Conservation (phyloP, 1,284 basidiomycete genomes). For the Sporisorium sorghi region DNA sequence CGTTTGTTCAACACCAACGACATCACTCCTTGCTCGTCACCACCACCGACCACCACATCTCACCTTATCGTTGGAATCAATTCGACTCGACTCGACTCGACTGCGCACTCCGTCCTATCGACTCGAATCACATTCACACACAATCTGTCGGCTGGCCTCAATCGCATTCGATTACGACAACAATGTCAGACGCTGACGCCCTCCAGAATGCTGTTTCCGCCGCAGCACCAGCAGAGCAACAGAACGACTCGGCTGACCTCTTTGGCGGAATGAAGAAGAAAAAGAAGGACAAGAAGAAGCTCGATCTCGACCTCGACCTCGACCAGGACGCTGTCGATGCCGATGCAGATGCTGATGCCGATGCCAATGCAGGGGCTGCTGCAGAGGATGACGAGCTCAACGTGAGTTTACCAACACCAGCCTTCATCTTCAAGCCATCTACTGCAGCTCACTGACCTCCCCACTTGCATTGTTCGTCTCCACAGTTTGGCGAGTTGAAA, state of each 20-base stretch:
- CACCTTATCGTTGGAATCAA: too few species aligned
- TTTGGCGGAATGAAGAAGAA: constrained; percentile 91
- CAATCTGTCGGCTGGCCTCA: neutral
- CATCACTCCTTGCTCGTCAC: neutral
- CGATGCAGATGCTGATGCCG: constrained; percentile 49
- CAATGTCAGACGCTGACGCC: constrained; percentile 34
- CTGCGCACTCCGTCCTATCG: neutral
- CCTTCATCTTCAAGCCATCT: too few species aligned
- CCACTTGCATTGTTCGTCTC: constrained; percentile 4
- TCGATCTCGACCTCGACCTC: constrained; percentile 75
- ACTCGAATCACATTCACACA: neutral
- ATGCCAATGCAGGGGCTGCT: constrained; percentile 38
- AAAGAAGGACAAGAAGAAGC: constrained; percentile 86
- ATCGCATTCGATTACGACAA: neutral
- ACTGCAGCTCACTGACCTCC: neutral
- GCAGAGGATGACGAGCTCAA: constrained; percentile 67
- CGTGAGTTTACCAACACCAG: constrained; percentile 54
- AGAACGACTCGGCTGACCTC: constrained; percentile 81
- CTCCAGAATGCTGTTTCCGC: constrained; percentile 29
- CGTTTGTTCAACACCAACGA: neutral
- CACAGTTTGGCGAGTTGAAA: constrained; percentile 73
- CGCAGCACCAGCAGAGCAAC: constrained; percentile 24
- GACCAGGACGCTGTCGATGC: constrained; percentile 57
- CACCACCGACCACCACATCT: neutral
- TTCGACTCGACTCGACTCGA: neutral